Percentiles rank a stretch among this genome's conserved stretches.
Conservation (phyloP, 441 rosid species). For the Brassica balearica region DNA sequence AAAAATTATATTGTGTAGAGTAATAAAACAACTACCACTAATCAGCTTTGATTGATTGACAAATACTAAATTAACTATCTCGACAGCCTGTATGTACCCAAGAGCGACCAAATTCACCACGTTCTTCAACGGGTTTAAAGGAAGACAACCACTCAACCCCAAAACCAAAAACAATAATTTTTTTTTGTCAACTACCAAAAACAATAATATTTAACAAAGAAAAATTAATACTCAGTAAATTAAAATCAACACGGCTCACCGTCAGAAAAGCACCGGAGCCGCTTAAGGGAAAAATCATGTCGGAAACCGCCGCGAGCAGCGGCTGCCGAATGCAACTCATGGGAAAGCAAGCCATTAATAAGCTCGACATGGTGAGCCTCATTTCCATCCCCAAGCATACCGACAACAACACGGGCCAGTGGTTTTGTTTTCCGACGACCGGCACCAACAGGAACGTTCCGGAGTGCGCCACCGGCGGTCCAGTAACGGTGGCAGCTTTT, state of each 20-base stretch:
- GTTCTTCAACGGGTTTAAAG: constrained; percentile 10
- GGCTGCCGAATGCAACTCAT: not conserved
- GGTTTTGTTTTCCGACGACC: not conserved
- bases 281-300: not conserved
- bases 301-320: not conserved
- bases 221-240: not conserved
- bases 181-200: too few species aligned
- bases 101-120: constrained; percentile 1
- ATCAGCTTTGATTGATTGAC: not conserved
- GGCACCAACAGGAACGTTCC: not conserved
- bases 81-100: constrained; percentile 4
- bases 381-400: constrained; percentile 4
- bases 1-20: not conserved
- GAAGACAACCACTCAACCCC: not conserved
- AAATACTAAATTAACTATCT: too few species aligned
- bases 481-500: constrained; percentile 8
- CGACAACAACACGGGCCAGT: not conserved
- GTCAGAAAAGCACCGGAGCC: not conserved
- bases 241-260: not conserved
- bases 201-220: not conserved
- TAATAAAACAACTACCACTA: not conserved
- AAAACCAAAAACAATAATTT: not conserved
- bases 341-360: not conserved
- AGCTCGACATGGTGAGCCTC: not conserved
- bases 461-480: not conserved